Conservation (phyloP, 768 basidiomycete genomes). For the Rhodotorula sphaerocarpa region DNA sequence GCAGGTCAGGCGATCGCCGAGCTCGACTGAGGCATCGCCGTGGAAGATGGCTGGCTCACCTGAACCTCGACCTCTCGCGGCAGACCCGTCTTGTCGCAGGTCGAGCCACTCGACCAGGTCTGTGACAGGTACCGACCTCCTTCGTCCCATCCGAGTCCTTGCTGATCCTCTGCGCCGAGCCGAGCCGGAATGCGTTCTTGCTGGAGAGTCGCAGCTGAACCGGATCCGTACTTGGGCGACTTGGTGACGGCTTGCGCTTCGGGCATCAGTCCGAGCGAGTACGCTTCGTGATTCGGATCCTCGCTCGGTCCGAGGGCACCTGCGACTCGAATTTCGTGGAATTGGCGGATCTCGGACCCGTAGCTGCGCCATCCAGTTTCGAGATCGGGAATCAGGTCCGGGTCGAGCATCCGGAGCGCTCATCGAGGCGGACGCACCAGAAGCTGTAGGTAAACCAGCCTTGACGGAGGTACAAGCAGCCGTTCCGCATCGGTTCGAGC, state of each 20-base stretch:
- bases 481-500: slow-evolving; percentile 32
- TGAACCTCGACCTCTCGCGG: slow-evolving; percentile 90
- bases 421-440: slow-evolving; percentile 42
- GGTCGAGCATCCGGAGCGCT: neutral
- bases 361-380: slow-evolving; percentile 43
- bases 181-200: slow-evolving; percentile 57
- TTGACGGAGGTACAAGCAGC: slow-evolving; percentile 59
- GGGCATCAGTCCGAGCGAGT: slow-evolving; percentile 34
- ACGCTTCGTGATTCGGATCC: slow-evolving; percentile 40
- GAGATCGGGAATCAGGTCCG: neutral
- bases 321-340: slow-evolving; percentile 72
- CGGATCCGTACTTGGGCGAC: slow-evolving; percentile 44
- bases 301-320: slow-evolving; percentile 38
- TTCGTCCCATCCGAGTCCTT: slow-evolving; percentile 46
- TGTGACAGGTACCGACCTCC: slow-evolving; percentile 70
- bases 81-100: slow-evolving; percentile 84
- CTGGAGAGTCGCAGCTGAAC: slow-evolving; percentile 48
- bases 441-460: slow-evolving; percentile 97
- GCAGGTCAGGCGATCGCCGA: too few relatives aligned
- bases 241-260: slow-evolving; percentile 26
- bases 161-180: slow-evolving; percentile 51
- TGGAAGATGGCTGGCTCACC: slow-evolving; percentile 50
- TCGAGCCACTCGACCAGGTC: slow-evolving; percentile 55
- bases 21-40: too few relatives aligned
- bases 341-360: slow-evolving; percentile 88